phyloP scores from a whole-genome alignment of 257 asterid species.

The Penstemon newberryi region DNA sequence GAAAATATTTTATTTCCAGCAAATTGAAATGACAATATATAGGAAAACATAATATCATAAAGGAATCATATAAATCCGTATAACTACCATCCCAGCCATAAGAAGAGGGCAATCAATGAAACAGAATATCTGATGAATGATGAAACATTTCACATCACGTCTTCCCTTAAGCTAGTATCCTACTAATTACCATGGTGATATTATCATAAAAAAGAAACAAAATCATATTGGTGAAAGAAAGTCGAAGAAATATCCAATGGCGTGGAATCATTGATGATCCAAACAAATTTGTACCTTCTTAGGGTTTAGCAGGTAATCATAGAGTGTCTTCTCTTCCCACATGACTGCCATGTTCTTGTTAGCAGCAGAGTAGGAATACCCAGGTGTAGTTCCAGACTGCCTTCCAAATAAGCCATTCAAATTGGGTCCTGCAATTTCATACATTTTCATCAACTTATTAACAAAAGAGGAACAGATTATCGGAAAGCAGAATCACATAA shows the following conservation, averaged over 20 bases:
- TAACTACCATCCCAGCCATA: background rate
- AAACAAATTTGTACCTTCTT: slow-evolving; percentile 55
- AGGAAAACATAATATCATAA: background rate
- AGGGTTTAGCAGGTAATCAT: slow-evolving; percentile 80
- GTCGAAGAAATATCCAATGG: background rate
- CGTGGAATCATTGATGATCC: background rate
- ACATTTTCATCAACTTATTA: slow-evolving; percentile 13
- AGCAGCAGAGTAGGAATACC: slow-evolving; percentile 81
- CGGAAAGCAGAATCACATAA: background rate
- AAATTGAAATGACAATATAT: background rate
- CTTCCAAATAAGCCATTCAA: slow-evolving; percentile 84
- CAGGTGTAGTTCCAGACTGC: slow-evolving; percentile 83
- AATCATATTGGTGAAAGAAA: background rate
- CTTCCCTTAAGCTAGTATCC: background rate
- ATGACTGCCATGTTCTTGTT: slow-evolving; percentile 79
- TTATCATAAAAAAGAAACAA: background rate
- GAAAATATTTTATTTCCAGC: background rate
- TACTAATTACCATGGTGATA: background rate
- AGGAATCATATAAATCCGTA: background rate
- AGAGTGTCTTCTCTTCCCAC: slow-evolving; percentile 79
- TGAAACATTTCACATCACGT: background rate
- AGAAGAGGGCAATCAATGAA: background rate
- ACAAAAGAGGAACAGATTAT: background rate
- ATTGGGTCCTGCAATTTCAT: slow-evolving; percentile 58
- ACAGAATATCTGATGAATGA: background rate